Evolutionary conservation across 192 early-diverging fungal species (phyloP).

Genomic region (Coemansia guatemalensis): DNA sequence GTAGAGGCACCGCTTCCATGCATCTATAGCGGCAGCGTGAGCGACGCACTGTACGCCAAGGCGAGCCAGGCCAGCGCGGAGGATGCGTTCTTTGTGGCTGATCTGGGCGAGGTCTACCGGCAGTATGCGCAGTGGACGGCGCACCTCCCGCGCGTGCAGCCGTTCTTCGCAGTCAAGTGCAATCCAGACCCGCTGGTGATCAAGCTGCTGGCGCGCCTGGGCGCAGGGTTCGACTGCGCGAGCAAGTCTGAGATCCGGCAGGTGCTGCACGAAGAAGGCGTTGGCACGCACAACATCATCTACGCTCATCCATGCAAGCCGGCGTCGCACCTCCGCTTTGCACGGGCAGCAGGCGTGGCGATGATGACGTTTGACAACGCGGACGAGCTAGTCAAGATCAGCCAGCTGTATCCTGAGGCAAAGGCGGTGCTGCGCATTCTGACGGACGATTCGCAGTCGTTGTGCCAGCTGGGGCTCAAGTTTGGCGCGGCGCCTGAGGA

Average conservation of each 20-base stretch:
- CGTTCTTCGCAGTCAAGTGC: constrained; percentile 98
- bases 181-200: constrained; percentile 89
- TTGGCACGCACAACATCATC: constrained; percentile 69
- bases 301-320: constrained; percentile 99
- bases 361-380: constrained; percentile 99
- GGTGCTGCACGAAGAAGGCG: constrained; percentile 67
- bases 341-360: constrained; percentile 68
- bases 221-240: constrained; percentile 98
- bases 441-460: constrained; percentile 89
- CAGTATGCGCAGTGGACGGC: constrained; percentile 84
- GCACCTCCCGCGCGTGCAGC: constrained; percentile 89
- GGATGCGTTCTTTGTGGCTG: constrained; percentile 94
- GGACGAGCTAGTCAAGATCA: constrained; percentile 96
- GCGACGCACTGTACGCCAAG: constrained; percentile 27
- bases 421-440: constrained; percentile 91
- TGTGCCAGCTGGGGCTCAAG: constrained; percentile 93
- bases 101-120: constrained; percentile 87
- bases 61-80: constrained; percentile 61
- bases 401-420: constrained; percentile 75
- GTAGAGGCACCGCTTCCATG: constrained; percentile 11
- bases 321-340: constrained; percentile 89
- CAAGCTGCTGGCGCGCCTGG: constrained; percentile 75
- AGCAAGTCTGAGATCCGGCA: constrained; percentile 89
- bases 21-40: constrained; percentile 24
- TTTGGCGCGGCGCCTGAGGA: constrained; percentile 87